phyloP scores from a whole-genome alignment of 192 early-diverging fungal genomes.

The Dissophora ornata region DNA sequence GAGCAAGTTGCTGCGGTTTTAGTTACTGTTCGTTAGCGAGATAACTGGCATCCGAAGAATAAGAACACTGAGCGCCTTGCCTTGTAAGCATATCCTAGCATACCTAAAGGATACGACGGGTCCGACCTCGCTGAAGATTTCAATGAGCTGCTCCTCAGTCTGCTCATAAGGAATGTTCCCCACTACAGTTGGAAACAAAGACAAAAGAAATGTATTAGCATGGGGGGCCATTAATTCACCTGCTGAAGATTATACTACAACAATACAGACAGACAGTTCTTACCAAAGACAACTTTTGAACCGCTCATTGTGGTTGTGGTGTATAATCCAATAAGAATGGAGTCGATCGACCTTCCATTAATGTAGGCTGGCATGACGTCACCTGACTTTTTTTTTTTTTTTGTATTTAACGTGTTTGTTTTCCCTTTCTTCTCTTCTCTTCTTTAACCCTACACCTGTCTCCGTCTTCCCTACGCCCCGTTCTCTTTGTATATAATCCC shows the following conservation, averaged over 20 bases:
- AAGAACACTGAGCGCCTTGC: too few species aligned
- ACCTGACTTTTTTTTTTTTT: constrained; percentile 18
- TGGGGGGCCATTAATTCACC: too few species aligned
- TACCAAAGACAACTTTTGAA: constrained; percentile 59
- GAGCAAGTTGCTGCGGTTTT: neutral
- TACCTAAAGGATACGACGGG: constrained; percentile 81
- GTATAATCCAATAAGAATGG: too few species aligned
- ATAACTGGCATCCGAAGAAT: neutral
- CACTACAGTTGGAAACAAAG: constrained; percentile 52
- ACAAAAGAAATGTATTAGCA: neutral
- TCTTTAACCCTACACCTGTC: neutral
- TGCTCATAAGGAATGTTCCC: constrained; percentile 90
- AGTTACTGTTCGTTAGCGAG: neutral
- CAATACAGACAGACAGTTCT: too few species aligned
- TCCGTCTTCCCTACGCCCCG: neutral
- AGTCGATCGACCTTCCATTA: too few species aligned
- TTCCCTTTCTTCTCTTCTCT: neutral
- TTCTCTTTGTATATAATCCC: neutral
- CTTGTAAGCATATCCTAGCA: neutral
- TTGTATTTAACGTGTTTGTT: neutral
- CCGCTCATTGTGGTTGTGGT: constrained; percentile 36
- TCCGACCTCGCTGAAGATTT: constrained; percentile 94
- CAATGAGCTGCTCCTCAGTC: constrained; percentile 92
- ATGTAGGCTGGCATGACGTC: constrained; percentile 13
- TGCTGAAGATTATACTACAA: too few species aligned